These are phyloP conservation scores for Phaffomyces antillensis DNA, from an alignment of 805 yeast species.

Conservation along the genomic window DNA sequence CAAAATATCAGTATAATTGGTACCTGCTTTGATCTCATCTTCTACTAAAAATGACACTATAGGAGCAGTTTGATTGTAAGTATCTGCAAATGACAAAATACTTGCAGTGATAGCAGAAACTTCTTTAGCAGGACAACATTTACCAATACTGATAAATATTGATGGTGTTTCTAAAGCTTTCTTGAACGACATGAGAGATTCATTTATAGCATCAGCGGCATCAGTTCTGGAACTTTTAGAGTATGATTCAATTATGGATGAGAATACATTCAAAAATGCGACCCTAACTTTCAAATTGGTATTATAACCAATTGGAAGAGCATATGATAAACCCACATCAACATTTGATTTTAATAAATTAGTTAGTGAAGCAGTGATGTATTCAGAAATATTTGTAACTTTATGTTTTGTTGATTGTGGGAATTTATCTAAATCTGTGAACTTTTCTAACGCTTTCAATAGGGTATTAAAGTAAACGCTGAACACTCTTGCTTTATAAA, in stretches of 20 bases:
- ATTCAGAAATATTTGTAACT: constrained; percentile 48
- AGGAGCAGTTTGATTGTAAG: constrained; percentile 34
- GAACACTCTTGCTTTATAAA: constrained; percentile 54
- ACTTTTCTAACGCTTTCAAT: constrained; percentile 34
- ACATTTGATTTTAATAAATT: constrained; percentile 66
- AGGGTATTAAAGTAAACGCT: constrained; percentile 65
- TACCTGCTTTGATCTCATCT: constrained; percentile 55
- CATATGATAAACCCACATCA: constrained; percentile 69
- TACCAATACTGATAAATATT: constrained; percentile 46
- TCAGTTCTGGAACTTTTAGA: constrained; percentile 15
- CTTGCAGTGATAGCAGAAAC: constrained; percentile 67
- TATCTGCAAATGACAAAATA: constrained; percentile 46
- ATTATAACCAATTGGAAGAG: constrained; percentile 74
- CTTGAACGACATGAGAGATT: constrained; percentile 23
- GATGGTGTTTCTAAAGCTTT: constrained; percentile 31
- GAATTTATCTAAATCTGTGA: constrained; percentile 27
- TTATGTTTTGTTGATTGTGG: constrained; percentile 43
- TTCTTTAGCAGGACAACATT: constrained; percentile 58
- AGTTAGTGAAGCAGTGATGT: constrained; percentile 58
- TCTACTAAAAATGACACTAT: constrained; percentile 49
- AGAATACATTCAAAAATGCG: constrained; percentile 72
- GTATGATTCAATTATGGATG: constrained; percentile 45
- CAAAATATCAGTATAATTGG: constrained; percentile 63
- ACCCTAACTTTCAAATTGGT: constrained; percentile 56
- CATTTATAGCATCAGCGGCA: constrained; percentile 22